Percentiles rank a stretch among this genome's conserved stretches.
These are phyloP conservation scores for Centaurea solstitialis DNA, from an alignment of 129 eudicot genomes.

Conservation along the genomic window DNA sequence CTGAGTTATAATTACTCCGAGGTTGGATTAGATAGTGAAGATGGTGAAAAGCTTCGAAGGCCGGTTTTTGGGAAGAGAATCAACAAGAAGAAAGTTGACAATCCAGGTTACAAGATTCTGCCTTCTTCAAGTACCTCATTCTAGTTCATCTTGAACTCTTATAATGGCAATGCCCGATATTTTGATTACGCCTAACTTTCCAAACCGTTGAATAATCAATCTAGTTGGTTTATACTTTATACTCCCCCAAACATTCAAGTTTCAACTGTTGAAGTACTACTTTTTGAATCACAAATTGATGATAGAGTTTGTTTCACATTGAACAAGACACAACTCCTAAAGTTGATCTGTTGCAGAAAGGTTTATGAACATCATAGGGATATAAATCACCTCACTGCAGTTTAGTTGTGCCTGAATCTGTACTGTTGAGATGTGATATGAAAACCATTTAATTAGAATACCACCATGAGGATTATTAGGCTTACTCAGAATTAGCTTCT, in stretches of 20 bases:
- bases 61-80: conserved; percentile 49
- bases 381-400: neutral
- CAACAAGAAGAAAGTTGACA: conserved; percentile 12
- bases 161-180: neutral
- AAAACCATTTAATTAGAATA: neutral
- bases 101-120: conserved; percentile 29
- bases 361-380: neutral
- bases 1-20: conserved; percentile 29
- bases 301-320: neutral
- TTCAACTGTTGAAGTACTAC: neutral
- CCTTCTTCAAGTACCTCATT: neutral
- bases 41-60: conserved; percentile 22
- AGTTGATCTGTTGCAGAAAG: no score
- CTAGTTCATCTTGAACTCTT: neutral
- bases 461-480: neutral
- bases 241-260: neutral
- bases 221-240: neutral
- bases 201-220: conserved; percentile 1
- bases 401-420: neutral
- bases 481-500: neutral
- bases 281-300: neutral
- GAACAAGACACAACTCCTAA: neutral
- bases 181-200: neutral
- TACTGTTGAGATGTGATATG: neutral
- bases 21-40: conserved; percentile 1